phyloP scores from a whole-genome alignment of 352 stramenopile genomes.

The Globisporangium viniferum region DNA sequence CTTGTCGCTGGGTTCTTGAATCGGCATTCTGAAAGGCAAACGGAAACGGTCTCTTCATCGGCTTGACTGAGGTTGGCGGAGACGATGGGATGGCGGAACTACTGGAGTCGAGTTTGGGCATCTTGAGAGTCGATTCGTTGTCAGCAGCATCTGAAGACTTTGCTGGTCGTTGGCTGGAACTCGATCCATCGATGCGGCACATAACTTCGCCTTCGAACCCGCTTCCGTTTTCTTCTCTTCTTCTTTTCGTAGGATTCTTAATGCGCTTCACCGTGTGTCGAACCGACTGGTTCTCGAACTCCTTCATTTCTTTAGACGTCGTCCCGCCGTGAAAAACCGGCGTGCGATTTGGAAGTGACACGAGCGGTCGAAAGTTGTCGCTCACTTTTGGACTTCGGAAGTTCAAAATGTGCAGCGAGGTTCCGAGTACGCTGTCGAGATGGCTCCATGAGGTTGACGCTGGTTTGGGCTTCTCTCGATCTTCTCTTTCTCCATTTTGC shows the following conservation, averaged over 20 bases:
- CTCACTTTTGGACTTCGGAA: slow-evolving; percentile 80
- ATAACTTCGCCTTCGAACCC: slow-evolving; percentile 69
- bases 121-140: not conserved
- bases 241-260: slow-evolving; percentile 48
- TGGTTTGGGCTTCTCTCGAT: slow-evolving; percentile 34
- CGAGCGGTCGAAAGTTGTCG: slow-evolving; percentile 66
- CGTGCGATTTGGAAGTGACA: slow-evolving; percentile 18
- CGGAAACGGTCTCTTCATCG: slow-evolving; percentile 12
- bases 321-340: slow-evolving; percentile 1
- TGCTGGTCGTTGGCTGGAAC: slow-evolving; percentile 6
- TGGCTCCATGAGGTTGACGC: slow-evolving; percentile 57
- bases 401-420: slow-evolving; percentile 69
- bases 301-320: slow-evolving; percentile 33
- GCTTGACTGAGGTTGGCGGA: not conserved
- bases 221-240: slow-evolving; percentile 51
- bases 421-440: slow-evolving; percentile 62
- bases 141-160: not conserved
- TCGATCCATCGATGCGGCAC: slow-evolving; percentile 40
- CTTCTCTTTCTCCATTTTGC: not conserved
- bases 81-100: not conserved
- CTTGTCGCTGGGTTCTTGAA: not conserved
- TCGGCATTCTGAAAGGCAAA: slow-evolving; percentile 8
- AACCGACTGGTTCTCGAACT: slow-evolving; percentile 40
- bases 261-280: slow-evolving; percentile 44
- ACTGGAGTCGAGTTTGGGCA: not conserved